Evolutionary conservation across 768 basidiomycete genomes (phyloP).

Genomic region (Zangia roseola): DNA sequence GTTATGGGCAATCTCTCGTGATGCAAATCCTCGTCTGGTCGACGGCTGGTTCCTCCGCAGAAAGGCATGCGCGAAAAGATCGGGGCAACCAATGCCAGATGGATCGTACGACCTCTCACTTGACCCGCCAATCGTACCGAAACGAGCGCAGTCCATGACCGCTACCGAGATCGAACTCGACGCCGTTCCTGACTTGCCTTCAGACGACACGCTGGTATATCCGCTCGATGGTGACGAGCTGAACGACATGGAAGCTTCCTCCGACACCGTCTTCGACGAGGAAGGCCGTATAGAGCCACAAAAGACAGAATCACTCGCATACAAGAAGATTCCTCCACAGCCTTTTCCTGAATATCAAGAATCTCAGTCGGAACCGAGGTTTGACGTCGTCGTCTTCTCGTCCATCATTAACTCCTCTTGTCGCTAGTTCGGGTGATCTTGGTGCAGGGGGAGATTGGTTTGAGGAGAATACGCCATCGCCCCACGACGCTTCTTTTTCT

Average conservation of each 20-base stretch:
- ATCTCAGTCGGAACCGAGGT: slow-evolving; percentile 13
- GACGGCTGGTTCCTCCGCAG: slow-evolving; percentile 29
- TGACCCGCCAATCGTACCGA: slow-evolving; percentile 1
- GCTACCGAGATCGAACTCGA: slow-evolving; percentile 2
- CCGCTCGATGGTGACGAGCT: slow-evolving; percentile 2
- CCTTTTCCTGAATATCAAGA: background rate
- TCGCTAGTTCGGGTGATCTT: slow-evolving; percentile 5
- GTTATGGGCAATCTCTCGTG: slow-evolving; percentile 26
- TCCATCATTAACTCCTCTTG: slow-evolving; percentile 12
- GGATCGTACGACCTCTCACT: slow-evolving; percentile 25
- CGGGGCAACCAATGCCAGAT: slow-evolving; percentile 14
- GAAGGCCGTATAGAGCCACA: background rate
- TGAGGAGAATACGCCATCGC: background rate
- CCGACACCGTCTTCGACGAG: slow-evolving; percentile 23
- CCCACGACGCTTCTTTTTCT: background rate
- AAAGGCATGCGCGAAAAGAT: slow-evolving; percentile 23
- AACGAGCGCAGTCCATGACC: slow-evolving; percentile 9
- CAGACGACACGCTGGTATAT: slow-evolving; percentile 25
- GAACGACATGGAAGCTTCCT: slow-evolving; percentile 18
- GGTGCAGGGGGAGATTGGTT: background rate
- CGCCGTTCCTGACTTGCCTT: slow-evolving; percentile 8
- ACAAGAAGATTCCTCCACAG: slow-evolving; percentile 7
- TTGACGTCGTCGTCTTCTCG: slow-evolving; percentile 4
- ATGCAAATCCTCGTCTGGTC: slow-evolving; percentile 18
- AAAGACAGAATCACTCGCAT: slow-evolving; percentile 10